Evolutionary conservation across 169 alveolate species (phyloP).

Genomic region (Babesia bigemina): DNA sequence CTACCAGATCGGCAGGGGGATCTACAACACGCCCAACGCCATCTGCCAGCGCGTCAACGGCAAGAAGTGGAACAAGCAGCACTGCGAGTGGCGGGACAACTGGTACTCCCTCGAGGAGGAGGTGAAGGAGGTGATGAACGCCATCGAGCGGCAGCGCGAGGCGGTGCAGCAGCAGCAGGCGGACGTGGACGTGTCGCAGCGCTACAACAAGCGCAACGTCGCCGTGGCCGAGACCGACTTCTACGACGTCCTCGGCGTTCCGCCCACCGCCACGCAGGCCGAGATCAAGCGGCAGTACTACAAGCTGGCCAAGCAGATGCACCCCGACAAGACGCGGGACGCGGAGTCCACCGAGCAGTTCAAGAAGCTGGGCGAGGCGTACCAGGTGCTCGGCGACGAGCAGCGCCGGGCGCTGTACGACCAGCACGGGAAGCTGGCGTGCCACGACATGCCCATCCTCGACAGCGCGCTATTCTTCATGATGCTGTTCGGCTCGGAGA

Average conservation of each 20-base stretch:
- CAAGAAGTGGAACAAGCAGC: slow-evolving; percentile 86
- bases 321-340: slow-evolving; percentile 93
- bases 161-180: slow-evolving; percentile 26
- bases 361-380: slow-evolving; percentile 87
- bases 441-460: slow-evolving; percentile 87
- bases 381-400: slow-evolving; percentile 93
- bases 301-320: slow-evolving; percentile 87
- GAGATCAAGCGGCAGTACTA: slow-evolving; percentile 83
- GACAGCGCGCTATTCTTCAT: slow-evolving; percentile 85
- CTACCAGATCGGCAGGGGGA: slow-evolving; percentile 87
- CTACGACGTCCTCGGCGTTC: slow-evolving; percentile 82
- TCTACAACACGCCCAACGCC: slow-evolving; percentile 87
- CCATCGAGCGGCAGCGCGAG: slow-evolving; percentile 43
- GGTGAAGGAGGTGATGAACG: slow-evolving; percentile 56
- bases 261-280: slow-evolving; percentile 82
- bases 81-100: slow-evolving; percentile 81
- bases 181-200: slow-evolving; percentile 10
- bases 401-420: slow-evolving; percentile 90
- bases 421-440: slow-evolving; percentile 88
- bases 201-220: slow-evolving; percentile 12
- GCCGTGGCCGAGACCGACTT: slow-evolving; percentile 82
- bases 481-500: slow-evolving; percentile 88
- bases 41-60: slow-evolving; percentile 83
- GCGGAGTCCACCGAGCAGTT: slow-evolving; percentile 85
- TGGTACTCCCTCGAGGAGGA: slow-evolving; percentile 83